These are phyloP conservation scores for Albifimbria verrucaria DNA, from an alignment of 2,329 filamentous ascomycete species.

Conservation along the genomic window DNA sequence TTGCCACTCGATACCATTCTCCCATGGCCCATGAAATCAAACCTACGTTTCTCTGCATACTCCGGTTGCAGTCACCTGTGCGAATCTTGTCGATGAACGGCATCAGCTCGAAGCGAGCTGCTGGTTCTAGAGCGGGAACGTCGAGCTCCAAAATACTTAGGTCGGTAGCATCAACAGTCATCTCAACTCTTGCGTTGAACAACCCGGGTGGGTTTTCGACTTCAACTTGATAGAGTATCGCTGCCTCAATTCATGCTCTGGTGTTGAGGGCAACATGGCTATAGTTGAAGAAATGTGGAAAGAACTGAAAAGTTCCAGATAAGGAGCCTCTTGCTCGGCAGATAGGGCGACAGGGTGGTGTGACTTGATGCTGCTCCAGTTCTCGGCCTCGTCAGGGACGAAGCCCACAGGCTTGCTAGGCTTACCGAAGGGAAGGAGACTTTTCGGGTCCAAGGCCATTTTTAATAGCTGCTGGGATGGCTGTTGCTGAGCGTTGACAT, in stretches of 20 bases:
- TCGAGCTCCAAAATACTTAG: constrained; percentile 49
- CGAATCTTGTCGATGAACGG: constrained; percentile 46
- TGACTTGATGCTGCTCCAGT: constrained; percentile 46
- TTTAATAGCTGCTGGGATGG: constrained; percentile 41
- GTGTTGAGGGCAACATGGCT: constrained; percentile 36
- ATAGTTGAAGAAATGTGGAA: constrained; percentile 59
- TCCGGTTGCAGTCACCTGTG: constrained; percentile 36
- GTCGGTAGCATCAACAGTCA: constrained; percentile 54
- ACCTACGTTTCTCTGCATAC: constrained; percentile 53
- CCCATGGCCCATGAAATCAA: constrained; percentile 65
- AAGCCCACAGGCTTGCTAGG: constrained; percentile 21
- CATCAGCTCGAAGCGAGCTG: constrained; percentile 56
- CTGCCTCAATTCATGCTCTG: constrained; percentile 40
- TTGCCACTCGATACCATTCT: constrained; percentile 62
- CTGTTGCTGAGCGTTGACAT: constrained; percentile 21
- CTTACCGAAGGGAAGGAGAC: constrained; percentile 49
- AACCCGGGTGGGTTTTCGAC: constrained; percentile 42
- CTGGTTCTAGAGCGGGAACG: constrained; percentile 54
- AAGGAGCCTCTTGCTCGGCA: constrained; percentile 63
- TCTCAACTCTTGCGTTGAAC: constrained; percentile 54
- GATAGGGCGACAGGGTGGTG: constrained; percentile 64
- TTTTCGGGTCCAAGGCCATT: constrained; percentile 47
- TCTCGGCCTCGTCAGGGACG: constrained; percentile 20
- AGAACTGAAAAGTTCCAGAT: constrained; percentile 68
- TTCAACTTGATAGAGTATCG: constrained; percentile 53